Evolutionary conservation across 352 stramenopile species (phyloP).

Genomic region (Blastocystis hominis): DNA sequence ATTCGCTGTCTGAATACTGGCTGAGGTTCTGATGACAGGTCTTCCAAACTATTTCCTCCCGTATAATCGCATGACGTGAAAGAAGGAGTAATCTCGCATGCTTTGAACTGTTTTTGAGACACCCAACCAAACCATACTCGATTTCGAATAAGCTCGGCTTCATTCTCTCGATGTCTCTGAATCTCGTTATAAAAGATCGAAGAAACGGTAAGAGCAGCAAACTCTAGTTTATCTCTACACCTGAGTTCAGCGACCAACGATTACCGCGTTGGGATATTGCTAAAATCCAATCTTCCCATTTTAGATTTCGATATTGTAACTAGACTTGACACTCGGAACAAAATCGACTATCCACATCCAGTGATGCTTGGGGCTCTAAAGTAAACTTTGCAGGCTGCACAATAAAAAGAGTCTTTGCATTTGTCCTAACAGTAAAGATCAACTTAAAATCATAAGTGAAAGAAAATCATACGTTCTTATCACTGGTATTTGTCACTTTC

Average conservation of each 20-base stretch:
- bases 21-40: not conserved
- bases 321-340: not conserved
- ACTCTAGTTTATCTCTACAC: slow-evolving; percentile 31
- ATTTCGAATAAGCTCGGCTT: slow-evolving; percentile 20
- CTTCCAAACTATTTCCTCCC: not conserved
- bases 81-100: not conserved
- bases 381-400: slow-evolving; percentile 23
- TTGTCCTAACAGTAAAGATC: slow-evolving; percentile 25
- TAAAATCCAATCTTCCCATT: not conserved
- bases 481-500: not conserved
- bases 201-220: slow-evolving; percentile 15
- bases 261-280: not conserved
- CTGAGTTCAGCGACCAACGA: not conserved
- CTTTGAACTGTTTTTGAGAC: slow-evolving; percentile 10
- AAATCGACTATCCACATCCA: too few species aligned
- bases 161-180: not conserved
- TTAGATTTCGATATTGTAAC: not conserved
- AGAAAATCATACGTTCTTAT: not conserved
- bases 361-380: not conserved
- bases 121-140: not conserved
- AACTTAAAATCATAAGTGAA: not conserved
- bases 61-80: slow-evolving; percentile 19
- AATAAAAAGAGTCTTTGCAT: slow-evolving; percentile 13
- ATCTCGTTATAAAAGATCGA: not conserved
- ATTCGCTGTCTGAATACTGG: not conserved